A percentile compares a stretch with the other conserved stretches of the same genome.
Evolutionary conservation across 2,329 filamentous ascomycete genomes (phyloP).

Genomic region (Fusarium nanum): DNA sequence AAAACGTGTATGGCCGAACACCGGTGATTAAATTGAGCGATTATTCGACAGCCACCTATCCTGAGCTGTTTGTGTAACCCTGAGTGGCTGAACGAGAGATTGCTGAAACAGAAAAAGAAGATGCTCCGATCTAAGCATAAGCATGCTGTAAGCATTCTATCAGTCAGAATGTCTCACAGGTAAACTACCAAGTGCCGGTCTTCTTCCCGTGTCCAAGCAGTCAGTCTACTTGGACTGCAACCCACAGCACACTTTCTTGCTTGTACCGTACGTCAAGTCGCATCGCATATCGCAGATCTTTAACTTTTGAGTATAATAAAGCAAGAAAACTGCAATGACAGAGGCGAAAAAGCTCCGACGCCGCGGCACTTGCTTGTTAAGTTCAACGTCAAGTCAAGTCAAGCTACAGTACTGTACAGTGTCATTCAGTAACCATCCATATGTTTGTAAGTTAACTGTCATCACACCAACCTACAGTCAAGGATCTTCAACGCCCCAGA

Average conservation of each 20-base stretch:
- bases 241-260: constrained; percentile 18
- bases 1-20: constrained; percentile 24
- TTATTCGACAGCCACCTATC: constrained; percentile 23
- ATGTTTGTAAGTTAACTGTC: constrained; percentile 21
- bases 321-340: constrained; percentile 4
- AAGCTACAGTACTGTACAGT: constrained; percentile 1
- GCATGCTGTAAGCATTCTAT: constrained; percentile 7
- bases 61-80: constrained; percentile 11
- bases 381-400: not conserved
- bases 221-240: constrained; percentile 4
- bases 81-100: constrained; percentile 17
- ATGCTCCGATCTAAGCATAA: constrained; percentile 14
- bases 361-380: constrained; percentile 16
- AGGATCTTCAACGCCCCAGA: constrained; percentile 13
- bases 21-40: constrained; percentile 31
- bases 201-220: constrained; percentile 11
- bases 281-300: constrained; percentile 32
- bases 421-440: not conserved
- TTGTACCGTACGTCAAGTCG: constrained; percentile 37
- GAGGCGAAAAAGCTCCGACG: constrained; percentile 18
- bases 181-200: constrained; percentile 19
- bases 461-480: not conserved
- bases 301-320: constrained; percentile 2
- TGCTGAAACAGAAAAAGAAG: constrained; percentile 6
- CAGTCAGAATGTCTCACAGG: constrained; percentile 4